Percentiles rank a stretch among this genome's conserved stretches.
Evolutionary conservation across 805 yeast genomes (phyloP).

Genomic region (Candida andamanensis): DNA sequence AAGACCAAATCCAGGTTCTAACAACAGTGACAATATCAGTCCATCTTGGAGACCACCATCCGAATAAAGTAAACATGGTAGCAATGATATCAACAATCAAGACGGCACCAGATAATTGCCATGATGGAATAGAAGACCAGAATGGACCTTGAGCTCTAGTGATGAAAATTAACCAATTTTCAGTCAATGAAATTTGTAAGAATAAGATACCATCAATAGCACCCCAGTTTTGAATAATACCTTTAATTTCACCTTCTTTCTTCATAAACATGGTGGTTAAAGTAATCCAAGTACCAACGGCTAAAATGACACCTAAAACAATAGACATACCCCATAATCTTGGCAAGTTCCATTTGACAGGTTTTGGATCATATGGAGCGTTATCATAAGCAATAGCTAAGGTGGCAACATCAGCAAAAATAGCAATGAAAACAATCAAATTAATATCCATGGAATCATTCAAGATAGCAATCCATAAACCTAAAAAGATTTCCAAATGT

Average conservation of each 20-base stretch:
- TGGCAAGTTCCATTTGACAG: constrained; percentile 96
- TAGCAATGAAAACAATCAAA: constrained; percentile 93
- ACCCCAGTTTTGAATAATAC: constrained; percentile 96
- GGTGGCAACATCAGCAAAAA: constrained; percentile 96
- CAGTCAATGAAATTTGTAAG: constrained; percentile 91
- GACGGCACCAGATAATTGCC: constrained; percentile 96
- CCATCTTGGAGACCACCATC: constrained; percentile 98
- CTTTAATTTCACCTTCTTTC: constrained; percentile 52
- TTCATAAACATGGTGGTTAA: constrained; percentile 88
- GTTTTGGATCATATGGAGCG: constrained; percentile 89
- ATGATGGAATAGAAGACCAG: constrained; percentile 95
- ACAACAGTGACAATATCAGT: constrained; percentile 92
- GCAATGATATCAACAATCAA: constrained; percentile 85
- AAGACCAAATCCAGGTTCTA: constrained; percentile 92
- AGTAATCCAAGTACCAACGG: constrained; percentile 91
- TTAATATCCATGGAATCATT: constrained; percentile 82
- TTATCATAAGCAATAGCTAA: constrained; percentile 96
- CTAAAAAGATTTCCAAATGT: constrained; percentile 91
- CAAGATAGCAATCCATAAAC: constrained; percentile 94
- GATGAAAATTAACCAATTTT: constrained; percentile 95
- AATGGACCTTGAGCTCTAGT: constrained; percentile 97
- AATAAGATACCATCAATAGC: constrained; percentile 87
- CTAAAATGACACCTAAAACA: constrained; percentile 78
- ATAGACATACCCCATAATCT: constrained; percentile 97
- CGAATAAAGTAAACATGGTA: constrained; percentile 87